Evolutionary conservation across 176 grass and related monocot species (phyloP).

Genomic region (Musa schizocarpa): DNA sequence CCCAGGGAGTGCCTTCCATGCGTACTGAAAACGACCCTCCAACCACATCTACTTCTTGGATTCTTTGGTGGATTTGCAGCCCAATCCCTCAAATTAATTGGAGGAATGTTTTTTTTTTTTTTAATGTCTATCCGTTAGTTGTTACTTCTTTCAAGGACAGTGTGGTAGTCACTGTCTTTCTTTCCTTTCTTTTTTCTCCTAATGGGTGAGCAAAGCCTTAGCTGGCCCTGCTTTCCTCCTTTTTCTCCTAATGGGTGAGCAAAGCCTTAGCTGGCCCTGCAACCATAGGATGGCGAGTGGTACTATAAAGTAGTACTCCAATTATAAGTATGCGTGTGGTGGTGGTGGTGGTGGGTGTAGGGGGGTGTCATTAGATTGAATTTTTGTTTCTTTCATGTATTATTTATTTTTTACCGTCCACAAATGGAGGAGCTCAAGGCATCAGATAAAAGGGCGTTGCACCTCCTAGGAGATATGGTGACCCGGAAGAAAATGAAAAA

Average conservation of each 20-base stretch:
- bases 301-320: constrained; percentile 3
- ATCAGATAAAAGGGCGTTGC: too few species aligned
- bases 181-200: background rate
- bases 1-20: background rate
- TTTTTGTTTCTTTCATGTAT: background rate
- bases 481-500: background rate
- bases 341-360: background rate
- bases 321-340: background rate
- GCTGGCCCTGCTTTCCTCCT: background rate
- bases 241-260: background rate
- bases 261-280: background rate
- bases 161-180: background rate
- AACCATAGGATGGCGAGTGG: background rate
- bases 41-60: background rate
- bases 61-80: background rate
- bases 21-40: background rate
- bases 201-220: background rate
- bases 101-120: background rate
- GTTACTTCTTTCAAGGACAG: background rate
- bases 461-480: too few species aligned
- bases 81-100: background rate
- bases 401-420: background rate
- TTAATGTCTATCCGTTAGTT: background rate
- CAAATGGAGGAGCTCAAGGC: background rate
- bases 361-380: background rate